Evolutionary conservation across 1,284 basidiomycete species (phyloP), one percentile per base, ranked within the genome.

Genomic region (Ustilago nuda): DNA sequence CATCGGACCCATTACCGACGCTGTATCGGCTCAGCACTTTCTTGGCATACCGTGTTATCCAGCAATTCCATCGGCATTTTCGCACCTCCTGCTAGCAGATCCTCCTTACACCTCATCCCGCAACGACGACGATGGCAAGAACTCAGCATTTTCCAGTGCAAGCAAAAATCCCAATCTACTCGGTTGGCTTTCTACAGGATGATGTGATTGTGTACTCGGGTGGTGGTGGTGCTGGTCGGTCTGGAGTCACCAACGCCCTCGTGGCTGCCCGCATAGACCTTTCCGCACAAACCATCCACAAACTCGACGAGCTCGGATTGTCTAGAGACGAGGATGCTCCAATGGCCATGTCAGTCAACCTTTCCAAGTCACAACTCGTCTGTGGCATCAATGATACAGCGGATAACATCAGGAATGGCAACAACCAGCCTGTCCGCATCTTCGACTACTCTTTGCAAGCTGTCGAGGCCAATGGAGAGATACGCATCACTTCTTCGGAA

Each of bases 261-360:
- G 81, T 84, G 8, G 74, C 74, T 43, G 74, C 69, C 1, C 66
- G 56, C 4, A 56, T 76, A 23, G 62, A 72, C 23, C 58, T 69
- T 9, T 8, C 65, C 7, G 46, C 62, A 12, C 69, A 76, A 37
- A 57, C 61, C 17, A 69, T 76, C 15, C 56, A 66, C 32, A 60
- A 68, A 56, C 70, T 76, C 9, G 71, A 75, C 35, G 72, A 82
- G 27, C 48, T 82, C 50, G 77, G 64, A 35, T 78, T 85, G 19
- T 76, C 76, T 9, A 35, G 77, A 15, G 75, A 83, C 30, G 83
- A 85, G 50, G 84, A 85, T 58, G 84, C 84, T 33, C 84, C 84
- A 2, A 84, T 84, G 83, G 78, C 80, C 51, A 64, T 85, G 63
- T 67, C 82, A 11, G 67, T 83, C 59, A 71, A 82, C 56, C 19